phyloP scores from a whole-genome alignment of 2,329 filamentous ascomycete species.

The Phyllosticta ampelicida region DNA sequence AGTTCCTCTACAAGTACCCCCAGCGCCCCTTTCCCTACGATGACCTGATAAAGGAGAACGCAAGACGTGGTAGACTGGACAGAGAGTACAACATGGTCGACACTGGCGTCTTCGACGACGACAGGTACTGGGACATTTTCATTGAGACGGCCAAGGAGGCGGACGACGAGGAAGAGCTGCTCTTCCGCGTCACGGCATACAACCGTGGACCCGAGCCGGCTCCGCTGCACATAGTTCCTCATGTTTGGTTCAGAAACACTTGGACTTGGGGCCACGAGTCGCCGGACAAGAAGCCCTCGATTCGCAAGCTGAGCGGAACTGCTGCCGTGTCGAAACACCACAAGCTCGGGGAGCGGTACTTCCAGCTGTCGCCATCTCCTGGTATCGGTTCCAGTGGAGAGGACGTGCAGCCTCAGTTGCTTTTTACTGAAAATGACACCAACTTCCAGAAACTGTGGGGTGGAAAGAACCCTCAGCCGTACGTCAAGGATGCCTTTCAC shows the following conservation, averaged over 20 bases:
- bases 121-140: conserved; percentile 93
- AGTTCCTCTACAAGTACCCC: conserved; percentile 95
- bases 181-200: conserved; percentile 93
- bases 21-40: conserved; percentile 88
- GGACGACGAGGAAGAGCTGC: conserved; percentile 81
- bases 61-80: conserved; percentile 61
- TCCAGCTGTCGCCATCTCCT: conserved; percentile 81
- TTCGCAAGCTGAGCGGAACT: conserved; percentile 54
- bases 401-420: conserved; percentile 71
- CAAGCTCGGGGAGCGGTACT: conserved; percentile 70
- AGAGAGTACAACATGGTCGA: conserved; percentile 87
- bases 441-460: conserved; percentile 71
- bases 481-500: conserved; percentile 95
- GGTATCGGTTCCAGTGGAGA: conserved; percentile 67
- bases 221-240: conserved; percentile 84
- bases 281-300: conserved; percentile 66
- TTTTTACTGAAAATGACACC: conserved; percentile 95
- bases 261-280: conserved; percentile 88
- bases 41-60: conserved; percentile 76
- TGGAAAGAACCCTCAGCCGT: conserved; percentile 63
- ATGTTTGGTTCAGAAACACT: conserved; percentile 95
- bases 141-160: conserved; percentile 93
- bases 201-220: conserved; percentile 86
- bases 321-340: conserved; percentile 68
- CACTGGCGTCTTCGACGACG: conserved; percentile 76